phyloP scores from a whole-genome alignment of 2,329 filamentous ascomycete genomes.

The Ascochyta fabae region DNA sequence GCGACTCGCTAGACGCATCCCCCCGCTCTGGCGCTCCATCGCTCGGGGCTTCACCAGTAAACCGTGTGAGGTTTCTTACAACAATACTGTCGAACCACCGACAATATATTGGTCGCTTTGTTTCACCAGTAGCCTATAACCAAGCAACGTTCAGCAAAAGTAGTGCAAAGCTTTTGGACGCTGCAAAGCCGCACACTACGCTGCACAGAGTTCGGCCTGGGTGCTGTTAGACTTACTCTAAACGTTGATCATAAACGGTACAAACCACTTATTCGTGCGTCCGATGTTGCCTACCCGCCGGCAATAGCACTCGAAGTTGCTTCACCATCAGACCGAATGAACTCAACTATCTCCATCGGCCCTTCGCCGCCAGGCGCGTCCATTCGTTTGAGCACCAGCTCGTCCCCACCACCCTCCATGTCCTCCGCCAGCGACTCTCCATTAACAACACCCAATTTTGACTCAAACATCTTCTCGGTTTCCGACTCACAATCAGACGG shows the following conservation, averaged over 20 bases:
- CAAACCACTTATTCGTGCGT: slow-evolving; percentile 17
- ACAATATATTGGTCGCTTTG: slow-evolving; percentile 13
- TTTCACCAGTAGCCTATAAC: slow-evolving; percentile 16
- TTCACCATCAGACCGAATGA: slow-evolving; percentile 40
- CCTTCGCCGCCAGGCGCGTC: slow-evolving; percentile 42
- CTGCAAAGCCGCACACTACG: slow-evolving; percentile 19
- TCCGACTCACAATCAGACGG: slow-evolving; percentile 37
- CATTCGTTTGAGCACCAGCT: slow-evolving; percentile 49
- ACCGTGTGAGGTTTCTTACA: slow-evolving; percentile 30
- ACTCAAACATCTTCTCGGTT: slow-evolving; percentile 30
- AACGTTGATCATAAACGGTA: slow-evolving; percentile 1
- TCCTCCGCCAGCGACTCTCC: slow-evolving; percentile 51
- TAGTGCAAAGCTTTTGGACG: not conserved
- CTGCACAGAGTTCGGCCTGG: slow-evolving; percentile 7
- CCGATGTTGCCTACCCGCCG: slow-evolving; percentile 35
- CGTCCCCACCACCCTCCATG: slow-evolving; percentile 50
- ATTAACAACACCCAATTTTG: slow-evolving; percentile 45
- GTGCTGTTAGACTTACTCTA: slow-evolving; percentile 2
- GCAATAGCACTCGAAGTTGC: slow-evolving; percentile 27
- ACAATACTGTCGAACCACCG: slow-evolving; percentile 19
- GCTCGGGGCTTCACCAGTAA: slow-evolving; percentile 37
- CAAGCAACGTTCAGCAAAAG: not conserved
- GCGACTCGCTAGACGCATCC: slow-evolving; percentile 45
- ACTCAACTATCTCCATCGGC: slow-evolving; percentile 44
- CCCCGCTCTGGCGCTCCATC: slow-evolving; percentile 45